Evolutionary conservation across 2,329 filamentous ascomycete genomes (phyloP), one percentile per base, ranked within the genome.

Genomic region (Orbilia javanica): DNA sequence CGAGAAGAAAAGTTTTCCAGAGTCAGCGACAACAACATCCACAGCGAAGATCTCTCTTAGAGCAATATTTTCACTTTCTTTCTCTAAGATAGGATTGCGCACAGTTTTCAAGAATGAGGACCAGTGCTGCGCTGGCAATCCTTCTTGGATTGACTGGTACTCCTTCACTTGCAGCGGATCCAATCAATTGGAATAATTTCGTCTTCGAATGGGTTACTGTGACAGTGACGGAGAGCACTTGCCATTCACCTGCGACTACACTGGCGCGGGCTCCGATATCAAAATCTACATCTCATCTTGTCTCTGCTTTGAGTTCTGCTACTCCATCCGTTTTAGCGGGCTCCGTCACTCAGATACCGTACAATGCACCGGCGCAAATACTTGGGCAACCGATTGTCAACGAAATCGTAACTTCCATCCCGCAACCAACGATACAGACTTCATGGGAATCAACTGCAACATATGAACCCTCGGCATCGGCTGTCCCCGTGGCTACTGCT

Each of bases 121-220:
- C 39, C n/a, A 22, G n/a, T 5, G 39, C 42, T 50, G 60, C 60
- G 52, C 42, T 77, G 42, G 65, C 42, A 44, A 53, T 55, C 25
- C 73, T 77, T 67, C 18, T 70, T 15, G 73, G 60, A 34, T 44
- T 60, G 8, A 50, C 52, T 46, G 46, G 27, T n/a, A 10, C 36
- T 34, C 46, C 60, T n/a, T 53, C 50, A 15, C 34, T 70, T 42
- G 73, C 66, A 22, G 46, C 39, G 8, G 60, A 71, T 50, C 73
- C 73, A 31, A 27, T 77, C 46, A 44, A 77, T 50, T 77, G 73
- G 73, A 46, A 71, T n/a, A 71, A 57, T 46, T 53, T 77, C 39
- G 57, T 46, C 25, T 71, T 77, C 15, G 73, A 77, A 53, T 77
- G 66, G 73, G 66, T 77, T 1, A 71, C 73, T 13, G 73, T 77